Conservation (phyloP, 1,284 basidiomycete species). For the Trichosporon sp. region DNA sequence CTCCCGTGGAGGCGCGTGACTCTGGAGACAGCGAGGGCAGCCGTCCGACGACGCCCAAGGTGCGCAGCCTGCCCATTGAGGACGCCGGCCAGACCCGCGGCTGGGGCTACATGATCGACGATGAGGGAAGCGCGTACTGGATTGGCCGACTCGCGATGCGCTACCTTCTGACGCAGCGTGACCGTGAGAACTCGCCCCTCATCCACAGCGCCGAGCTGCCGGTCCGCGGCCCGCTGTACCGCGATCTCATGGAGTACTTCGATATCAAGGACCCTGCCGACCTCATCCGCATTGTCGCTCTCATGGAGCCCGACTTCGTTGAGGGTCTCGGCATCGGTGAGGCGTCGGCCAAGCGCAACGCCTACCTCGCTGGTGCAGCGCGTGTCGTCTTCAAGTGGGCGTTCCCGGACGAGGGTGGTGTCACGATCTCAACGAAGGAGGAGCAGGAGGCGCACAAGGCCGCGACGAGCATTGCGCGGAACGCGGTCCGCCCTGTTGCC, state of each 20-base stretch:
- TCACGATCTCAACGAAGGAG: slow-evolving; percentile 4
- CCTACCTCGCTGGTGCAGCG: slow-evolving; percentile 37
- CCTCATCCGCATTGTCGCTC: slow-evolving; percentile 34
- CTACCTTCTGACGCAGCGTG: slow-evolving; percentile 29
- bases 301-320: slow-evolving; percentile 26
- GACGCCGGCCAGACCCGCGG: slow-evolving; percentile 38
- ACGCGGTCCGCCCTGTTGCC: slow-evolving; percentile 27
- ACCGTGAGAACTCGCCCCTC: slow-evolving; percentile 28
- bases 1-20: slow-evolving; percentile 9
- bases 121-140: slow-evolving; percentile 45
- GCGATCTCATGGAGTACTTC: slow-evolving; percentile 39
- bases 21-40: not conserved
- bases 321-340: slow-evolving; percentile 29
- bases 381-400: slow-evolving; percentile 39
- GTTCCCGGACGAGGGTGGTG: slow-evolving; percentile 31
- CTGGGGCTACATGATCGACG: slow-evolving; percentile 45
- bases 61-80: slow-evolving; percentile 27
- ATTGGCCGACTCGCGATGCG: slow-evolving; percentile 41
- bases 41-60: not conserved
- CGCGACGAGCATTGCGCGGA: slow-evolving; percentile 28
- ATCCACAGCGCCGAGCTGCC: slow-evolving; percentile 28
- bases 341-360: slow-evolving; percentile 37
- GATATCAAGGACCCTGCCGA: slow-evolving; percentile 32
- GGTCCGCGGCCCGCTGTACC: slow-evolving; percentile 27
- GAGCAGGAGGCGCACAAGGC: slow-evolving; percentile 20